phyloP scores from a whole-genome alignment of 2,329 filamentous ascomycete genomes.

The Colletotrichum gloeosporioides region DNA sequence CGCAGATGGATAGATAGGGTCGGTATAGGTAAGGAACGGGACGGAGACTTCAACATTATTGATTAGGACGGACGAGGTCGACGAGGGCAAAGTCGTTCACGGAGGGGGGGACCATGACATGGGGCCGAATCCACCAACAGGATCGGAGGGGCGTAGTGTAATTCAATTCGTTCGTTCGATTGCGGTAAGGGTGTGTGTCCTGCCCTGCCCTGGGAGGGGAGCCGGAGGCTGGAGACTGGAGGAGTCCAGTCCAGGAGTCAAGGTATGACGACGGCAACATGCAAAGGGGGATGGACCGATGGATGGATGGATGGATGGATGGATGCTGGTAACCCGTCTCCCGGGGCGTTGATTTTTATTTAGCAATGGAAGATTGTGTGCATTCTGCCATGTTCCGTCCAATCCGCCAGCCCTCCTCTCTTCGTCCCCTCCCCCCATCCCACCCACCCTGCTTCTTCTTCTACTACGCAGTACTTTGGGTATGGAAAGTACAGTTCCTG shows the following conservation, averaged over 20 bases:
- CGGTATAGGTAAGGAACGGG: not conserved
- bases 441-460: not conserved
- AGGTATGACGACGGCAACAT: constrained; percentile 12
- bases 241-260: not conserved
- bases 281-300: not conserved
- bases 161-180: constrained; percentile 2
- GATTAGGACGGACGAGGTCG: not conserved
- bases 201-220: not conserved
- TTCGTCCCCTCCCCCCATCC: not conserved
- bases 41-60: not conserved
- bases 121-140: not conserved
- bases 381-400: not conserved
- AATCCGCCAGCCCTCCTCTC: not conserved
- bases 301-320: not conserved
- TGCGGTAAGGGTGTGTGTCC: not conserved
- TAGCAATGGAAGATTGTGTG: not conserved
- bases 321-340: constrained; percentile 3
- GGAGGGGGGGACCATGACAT: not conserved
- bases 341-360: not conserved
- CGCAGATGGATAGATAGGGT: not conserved
- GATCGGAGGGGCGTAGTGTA: not conserved
- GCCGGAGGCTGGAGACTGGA: not conserved
- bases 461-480: not conserved
- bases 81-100: not conserved
- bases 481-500: not conserved